Conservation (phyloP, 805 yeast genomes). For the Wickerhamiella spandovensis region DNA sequence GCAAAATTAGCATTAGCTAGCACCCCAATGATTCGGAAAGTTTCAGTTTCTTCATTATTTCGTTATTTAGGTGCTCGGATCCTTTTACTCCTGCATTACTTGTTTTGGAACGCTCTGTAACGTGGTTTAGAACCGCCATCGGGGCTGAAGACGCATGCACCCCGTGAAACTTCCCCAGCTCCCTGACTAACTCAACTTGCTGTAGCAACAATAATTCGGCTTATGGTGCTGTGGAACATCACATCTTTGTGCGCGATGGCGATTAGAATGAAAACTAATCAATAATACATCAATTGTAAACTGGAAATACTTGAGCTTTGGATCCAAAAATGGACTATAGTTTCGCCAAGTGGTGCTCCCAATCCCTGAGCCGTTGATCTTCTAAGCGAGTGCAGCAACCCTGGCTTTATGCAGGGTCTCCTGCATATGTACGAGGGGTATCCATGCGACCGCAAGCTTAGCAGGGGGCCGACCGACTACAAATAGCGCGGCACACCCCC, state of each 20-base stretch:
- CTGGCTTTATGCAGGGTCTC: not conserved
- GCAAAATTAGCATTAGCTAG: not conserved
- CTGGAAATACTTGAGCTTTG: too few species aligned
- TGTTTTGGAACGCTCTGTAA: not conserved
- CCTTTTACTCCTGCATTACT: not conserved
- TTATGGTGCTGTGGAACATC: not conserved
- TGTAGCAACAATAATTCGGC: not conserved
- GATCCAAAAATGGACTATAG: too few species aligned
- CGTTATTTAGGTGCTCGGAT: not conserved
- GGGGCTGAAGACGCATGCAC: not conserved
- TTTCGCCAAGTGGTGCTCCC: not conserved
- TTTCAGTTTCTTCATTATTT: too few species aligned
- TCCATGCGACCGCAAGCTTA: not conserved
- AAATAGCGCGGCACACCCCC: not conserved
- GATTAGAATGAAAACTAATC: too few species aligned
- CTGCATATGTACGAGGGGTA: not conserved
- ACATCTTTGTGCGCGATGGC: too few species aligned
- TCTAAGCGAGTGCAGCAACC: not conserved
- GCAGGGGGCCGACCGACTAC: not conserved
- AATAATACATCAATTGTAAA: too few species aligned
- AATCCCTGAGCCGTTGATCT: not conserved
- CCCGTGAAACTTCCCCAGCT: not conserved
- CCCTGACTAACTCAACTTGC: not conserved
- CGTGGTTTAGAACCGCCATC: not conserved
- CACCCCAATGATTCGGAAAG: not conserved